Evolutionary conservation across 441 rosid genomes (phyloP).

Genomic region (Populus trichocarpa): DNA sequence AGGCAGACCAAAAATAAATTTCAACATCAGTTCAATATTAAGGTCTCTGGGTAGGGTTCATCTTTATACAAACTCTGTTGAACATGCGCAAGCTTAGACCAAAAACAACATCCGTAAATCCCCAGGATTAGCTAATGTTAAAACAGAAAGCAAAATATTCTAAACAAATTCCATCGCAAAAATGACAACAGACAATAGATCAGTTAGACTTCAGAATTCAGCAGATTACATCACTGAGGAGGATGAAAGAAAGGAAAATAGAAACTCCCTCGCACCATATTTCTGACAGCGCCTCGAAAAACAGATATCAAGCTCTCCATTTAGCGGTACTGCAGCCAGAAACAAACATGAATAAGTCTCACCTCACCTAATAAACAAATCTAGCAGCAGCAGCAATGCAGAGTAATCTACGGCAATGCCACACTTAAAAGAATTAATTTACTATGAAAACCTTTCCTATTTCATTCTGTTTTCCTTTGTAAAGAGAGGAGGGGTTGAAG

Average conservation of each 20-base stretch:
- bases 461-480: background rate
- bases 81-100: background rate
- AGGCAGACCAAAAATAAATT: background rate
- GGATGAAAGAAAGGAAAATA: background rate
- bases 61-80: background rate
- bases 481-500: background rate
- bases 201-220: background rate
- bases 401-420: background rate
- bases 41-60: background rate
- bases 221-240: background rate
- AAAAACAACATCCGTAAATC: background rate
- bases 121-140: background rate
- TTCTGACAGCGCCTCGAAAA: background rate
- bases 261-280: background rate
- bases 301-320: background rate
- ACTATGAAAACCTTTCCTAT: background rate
- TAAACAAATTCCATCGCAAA: background rate
- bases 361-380: background rate
- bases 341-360: background rate
- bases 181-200: background rate
- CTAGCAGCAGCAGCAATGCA: background rate
- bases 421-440: background rate
- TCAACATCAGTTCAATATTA: background rate
- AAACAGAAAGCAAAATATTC: background rate
- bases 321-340: constrained; percentile 27